phyloP scores from a whole-genome alignment of 2,329 filamentous ascomycete genomes.

The Diplocarpon mali region DNA sequence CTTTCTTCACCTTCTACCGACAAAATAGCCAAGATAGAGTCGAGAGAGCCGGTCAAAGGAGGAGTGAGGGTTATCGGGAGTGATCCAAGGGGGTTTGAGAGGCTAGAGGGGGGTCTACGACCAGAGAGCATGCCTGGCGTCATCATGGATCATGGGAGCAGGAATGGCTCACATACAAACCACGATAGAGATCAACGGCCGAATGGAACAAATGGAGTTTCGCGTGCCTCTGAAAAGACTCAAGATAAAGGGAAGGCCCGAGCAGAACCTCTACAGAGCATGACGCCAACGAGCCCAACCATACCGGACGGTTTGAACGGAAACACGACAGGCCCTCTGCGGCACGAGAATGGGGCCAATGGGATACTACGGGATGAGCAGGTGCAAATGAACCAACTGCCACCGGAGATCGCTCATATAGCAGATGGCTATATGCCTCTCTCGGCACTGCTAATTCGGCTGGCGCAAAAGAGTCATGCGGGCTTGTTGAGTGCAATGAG shows the following conservation, averaged over 20 bases:
- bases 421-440: slow-evolving; percentile 67
- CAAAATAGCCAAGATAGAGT: slow-evolving; percentile 28
- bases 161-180: slow-evolving; percentile 42
- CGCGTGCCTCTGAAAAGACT: slow-evolving; percentile 28
- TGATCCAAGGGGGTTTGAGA: slow-evolving; percentile 19
- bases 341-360: slow-evolving; percentile 14
- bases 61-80: slow-evolving; percentile 23
- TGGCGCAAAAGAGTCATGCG: slow-evolving; percentile 76
- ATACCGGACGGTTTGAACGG: slow-evolving; percentile 23
- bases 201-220: slow-evolving; percentile 35
- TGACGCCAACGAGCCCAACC: slow-evolving; percentile 22
- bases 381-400: slow-evolving; percentile 44
- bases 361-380: slow-evolving; percentile 20
- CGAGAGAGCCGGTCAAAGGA: slow-evolving; percentile 19
- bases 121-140: slow-evolving; percentile 39
- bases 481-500: slow-evolving; percentile 60
- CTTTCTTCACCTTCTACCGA: slow-evolving; percentile 5
- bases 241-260: slow-evolving; percentile 25
- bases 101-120: slow-evolving; percentile 15
- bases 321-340: slow-evolving; percentile 12
- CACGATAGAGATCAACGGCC: slow-evolving; percentile 39
- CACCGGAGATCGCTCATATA: slow-evolving; percentile 58
- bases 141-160: slow-evolving; percentile 44
- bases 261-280: slow-evolving; percentile 21
- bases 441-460: slow-evolving; percentile 60